Base-by-base conservation (phyloP, 2,329 filamentous ascomycete genomes). In the Byssoonygena ceratinophila region DNA sequence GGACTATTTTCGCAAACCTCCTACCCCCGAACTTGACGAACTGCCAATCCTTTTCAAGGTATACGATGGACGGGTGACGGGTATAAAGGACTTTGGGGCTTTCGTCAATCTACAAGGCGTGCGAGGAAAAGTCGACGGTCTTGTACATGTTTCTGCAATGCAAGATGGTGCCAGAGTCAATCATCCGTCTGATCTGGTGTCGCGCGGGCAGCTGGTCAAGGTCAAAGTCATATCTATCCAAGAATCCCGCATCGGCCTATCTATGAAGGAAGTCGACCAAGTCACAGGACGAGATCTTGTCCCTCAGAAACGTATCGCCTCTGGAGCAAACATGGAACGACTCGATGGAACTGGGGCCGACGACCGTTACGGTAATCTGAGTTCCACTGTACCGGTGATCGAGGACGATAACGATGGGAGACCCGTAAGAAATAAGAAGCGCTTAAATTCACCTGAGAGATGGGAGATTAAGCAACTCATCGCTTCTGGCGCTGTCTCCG, bases 401-500 rank as follows among this genome's bases (percentile, higher is more conserved):
- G 82, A 86, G 61, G 75, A 74, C 39, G 76, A 79, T 36, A 76
- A 76, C 27, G 71, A 76, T 45, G 74, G 75, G 37, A 74, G 74
- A 6, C 76, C 74, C 0, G 73, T 76, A 59, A 78, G 76, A 43
- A 84, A 84, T 52, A 88, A 87, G 66, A 98, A 98, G 73, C 79
- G 92, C 49, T 84, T 97, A 83, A 97, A 91, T 0, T 96, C 91
- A 12, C 92, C 92, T 1, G 92, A 98, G 66, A 76, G 92, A 64
- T 98, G 92, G 91, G 92, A 98, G 67, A 96, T 98, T 57, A 82
- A 91, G 57, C 92, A 98, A 64, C 76, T 98, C 49, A 97, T 98
- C 63, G 89, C 91, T 2, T 95, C 92, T 3, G 92, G 94, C 43
- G 91, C 94, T 7, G 85, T 88, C 16, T 94, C 92, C 61, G 90